These are phyloP conservation scores for Stygiomarasmius scandens DNA, from an alignment of 1,284 basidiomycete genomes.

Conservation along the genomic window DNA sequence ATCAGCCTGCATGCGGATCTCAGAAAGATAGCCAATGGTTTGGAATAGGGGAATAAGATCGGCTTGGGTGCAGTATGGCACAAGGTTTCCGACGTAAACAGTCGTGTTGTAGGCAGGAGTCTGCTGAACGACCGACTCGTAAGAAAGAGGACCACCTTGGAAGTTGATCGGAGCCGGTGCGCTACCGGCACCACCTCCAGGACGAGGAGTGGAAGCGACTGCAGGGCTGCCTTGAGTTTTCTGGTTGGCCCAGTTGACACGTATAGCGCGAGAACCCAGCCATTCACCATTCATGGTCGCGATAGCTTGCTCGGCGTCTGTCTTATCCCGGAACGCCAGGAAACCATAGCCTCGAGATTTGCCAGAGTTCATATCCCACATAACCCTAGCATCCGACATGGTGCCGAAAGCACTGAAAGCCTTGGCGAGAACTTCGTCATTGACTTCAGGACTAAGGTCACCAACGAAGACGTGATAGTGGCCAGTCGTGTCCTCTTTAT, in stretches of 20 bases:
- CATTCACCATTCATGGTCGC: constrained; percentile 99
- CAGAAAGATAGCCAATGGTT: constrained; percentile 95
- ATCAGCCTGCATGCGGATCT: constrained; percentile 98
- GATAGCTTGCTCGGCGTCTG: constrained; percentile 97
- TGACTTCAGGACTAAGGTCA: constrained; percentile 96
- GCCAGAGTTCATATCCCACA: constrained; percentile 99
- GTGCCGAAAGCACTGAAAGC: constrained; percentile 95
- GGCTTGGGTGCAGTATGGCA: constrained; percentile 92
- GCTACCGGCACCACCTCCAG: constrained; percentile 44
- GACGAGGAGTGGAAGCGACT: constrained; percentile 25
- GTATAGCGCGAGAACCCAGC: constrained; percentile 95
- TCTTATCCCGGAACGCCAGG: constrained; percentile 93
- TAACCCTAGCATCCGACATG: constrained; percentile 95
- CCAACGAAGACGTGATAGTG: constrained; percentile 99
- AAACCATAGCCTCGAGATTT: constrained; percentile 96
- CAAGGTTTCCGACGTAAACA: constrained; percentile 97
- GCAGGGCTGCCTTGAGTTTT: constrained; percentile 79
- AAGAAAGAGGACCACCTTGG: constrained; percentile 83
- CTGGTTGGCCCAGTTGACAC: constrained; percentile 99
- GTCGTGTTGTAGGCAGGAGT: constrained; percentile 93
- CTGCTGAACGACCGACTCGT: constrained; percentile 86
- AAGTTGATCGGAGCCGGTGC: constrained; percentile 86
- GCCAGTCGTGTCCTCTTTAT: constrained; percentile 93
- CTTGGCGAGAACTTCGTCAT: constrained; percentile 94
- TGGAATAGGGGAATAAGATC: constrained; percentile 97